phyloP scores from a whole-genome alignment of 352 stramenopile species.

The Phytophthora quininea region DNA sequence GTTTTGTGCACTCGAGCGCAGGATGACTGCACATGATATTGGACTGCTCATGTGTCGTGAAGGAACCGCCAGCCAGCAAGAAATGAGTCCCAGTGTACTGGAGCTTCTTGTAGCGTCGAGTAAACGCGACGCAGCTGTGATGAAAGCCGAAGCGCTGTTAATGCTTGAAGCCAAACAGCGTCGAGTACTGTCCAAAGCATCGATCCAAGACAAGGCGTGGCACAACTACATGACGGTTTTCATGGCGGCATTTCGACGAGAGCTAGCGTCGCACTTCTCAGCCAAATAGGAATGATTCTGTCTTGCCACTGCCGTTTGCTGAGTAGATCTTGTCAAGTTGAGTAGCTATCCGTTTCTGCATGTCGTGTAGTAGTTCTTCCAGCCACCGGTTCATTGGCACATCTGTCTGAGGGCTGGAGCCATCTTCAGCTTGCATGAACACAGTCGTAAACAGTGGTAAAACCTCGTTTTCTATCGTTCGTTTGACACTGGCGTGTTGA shows the following conservation, averaged over 20 bases:
- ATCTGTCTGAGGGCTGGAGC: slow-evolving; percentile 25
- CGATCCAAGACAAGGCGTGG: slow-evolving; percentile 24
- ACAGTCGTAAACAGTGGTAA: slow-evolving; percentile 64
- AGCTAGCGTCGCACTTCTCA: slow-evolving; percentile 19
- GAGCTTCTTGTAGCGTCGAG: slow-evolving; percentile 38
- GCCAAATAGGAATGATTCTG: slow-evolving; percentile 13
- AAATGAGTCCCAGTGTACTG: slow-evolving; percentile 41
- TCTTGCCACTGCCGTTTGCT: slow-evolving; percentile 8
- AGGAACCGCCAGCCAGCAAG: slow-evolving; percentile 28
- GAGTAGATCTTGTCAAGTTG: slow-evolving; percentile 58
- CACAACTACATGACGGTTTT: slow-evolving; percentile 22
- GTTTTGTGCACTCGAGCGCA: slow-evolving; percentile 46
- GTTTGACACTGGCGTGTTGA: slow-evolving; percentile 50
- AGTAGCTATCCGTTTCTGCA: slow-evolving; percentile 71
- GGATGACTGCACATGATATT: slow-evolving; percentile 61
- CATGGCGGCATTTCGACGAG: slow-evolving; percentile 25
- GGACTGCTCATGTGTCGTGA: slow-evolving; percentile 62
- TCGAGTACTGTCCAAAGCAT: background rate
- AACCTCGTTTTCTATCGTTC: slow-evolving; percentile 69
- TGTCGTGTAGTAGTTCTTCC: slow-evolving; percentile 63
- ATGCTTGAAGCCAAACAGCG: slow-evolving; percentile 20
- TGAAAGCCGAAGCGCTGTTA: slow-evolving; percentile 20
- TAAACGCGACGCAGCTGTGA: slow-evolving; percentile 14
- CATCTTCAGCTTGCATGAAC: slow-evolving; percentile 47
- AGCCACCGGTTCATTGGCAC: slow-evolving; percentile 59